Base-by-base conservation (phyloP, 495 filamentous ascomycete species). In the Hypoxylon subgilvum region DNA sequence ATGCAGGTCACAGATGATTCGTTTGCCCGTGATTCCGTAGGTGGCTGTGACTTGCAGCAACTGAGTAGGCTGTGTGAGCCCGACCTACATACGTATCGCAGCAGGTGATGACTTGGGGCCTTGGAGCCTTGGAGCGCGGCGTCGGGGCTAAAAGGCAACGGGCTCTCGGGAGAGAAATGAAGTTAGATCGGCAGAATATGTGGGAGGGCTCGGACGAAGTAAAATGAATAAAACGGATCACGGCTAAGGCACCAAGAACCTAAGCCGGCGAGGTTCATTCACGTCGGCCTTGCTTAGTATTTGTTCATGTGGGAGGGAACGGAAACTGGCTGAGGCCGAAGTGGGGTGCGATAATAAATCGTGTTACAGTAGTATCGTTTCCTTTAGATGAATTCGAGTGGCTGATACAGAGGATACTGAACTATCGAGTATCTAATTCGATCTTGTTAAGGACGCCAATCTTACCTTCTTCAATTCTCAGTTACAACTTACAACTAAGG, bases 271-370 rank as follows among this genome's bases (percentile, higher is more conserved):
- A 52, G 21, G 23, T 41, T 42, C 35, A 45, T 30, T 30, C 27
- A 30, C 27, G 27, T 34, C 31, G 31, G 31, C 31, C 2, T 34
- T 34, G 9, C 4, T 34, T 34, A 12, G n/a, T n/a, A n/a, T n/a
- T n/a, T n/a, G n/a, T n/a, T 34, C 31, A 34, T 34, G 31, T 13
- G 31, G 3, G 9, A 34, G 31, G n/a, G n/a, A n/a, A n/a, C n/a
- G n/a, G n/a, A n/a, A n/a, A 34, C 6, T 10, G 31, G 7, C n/a
- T 4, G 30, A 35, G 14, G 17, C 14, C 3, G 17, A 42, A 40
- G 47, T 40, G 56, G 56, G 56, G 56, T 59, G 41, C 35, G 55
- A 59, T 59, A 59, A 59, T 59, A 23, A 43, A 45, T 54, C 32
- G 31, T 54, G 51, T 39, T 54, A 46, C 47, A 57, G 45, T 49